Evolutionary conservation across 257 asterid species (phyloP).

Genomic region (Solanum boliviense): DNA sequence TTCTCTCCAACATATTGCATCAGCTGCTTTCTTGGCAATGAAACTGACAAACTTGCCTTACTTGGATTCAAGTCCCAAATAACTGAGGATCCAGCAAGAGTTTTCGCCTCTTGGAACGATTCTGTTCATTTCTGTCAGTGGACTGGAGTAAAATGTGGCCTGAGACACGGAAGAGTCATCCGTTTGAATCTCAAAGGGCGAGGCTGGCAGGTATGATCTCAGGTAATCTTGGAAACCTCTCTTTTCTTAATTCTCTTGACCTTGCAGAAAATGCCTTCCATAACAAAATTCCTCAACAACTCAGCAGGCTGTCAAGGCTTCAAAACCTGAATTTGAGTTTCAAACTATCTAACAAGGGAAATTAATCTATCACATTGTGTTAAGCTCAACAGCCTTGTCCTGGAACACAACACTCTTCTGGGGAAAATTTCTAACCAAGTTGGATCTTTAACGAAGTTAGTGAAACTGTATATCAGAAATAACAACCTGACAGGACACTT

Average conservation of each 20-base stretch:
- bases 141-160: no score
- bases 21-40: constrained; percentile 13
- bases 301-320: constrained; percentile 26
- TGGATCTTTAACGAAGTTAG: constrained; percentile 6
- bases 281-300: neutral
- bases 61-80: constrained; percentile 37
- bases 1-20: constrained; percentile 12
- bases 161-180: no score
- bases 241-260: no score
- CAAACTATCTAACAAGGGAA: constrained; percentile 20
- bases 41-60: constrained; percentile 25
- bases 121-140: no score
- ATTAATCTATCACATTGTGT: constrained; percentile 21
- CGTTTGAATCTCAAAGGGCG: no score
- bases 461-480: constrained; percentile 15
- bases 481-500: constrained; percentile 35
- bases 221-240: no score
- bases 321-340: constrained; percentile 20
- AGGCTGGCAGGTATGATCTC: no score
- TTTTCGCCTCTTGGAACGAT: neutral
- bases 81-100: constrained; percentile 26
- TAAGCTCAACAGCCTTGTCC: constrained; percentile 11
- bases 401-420: constrained; percentile 20
- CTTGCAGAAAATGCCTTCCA: no score
- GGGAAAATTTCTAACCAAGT: constrained; percentile 9